Percentiles rank a stretch among this genome's conserved stretches.
These are phyloP conservation scores for Jatropha curcas DNA, from an alignment of 345 rosid species.

Conservation along the genomic window DNA sequence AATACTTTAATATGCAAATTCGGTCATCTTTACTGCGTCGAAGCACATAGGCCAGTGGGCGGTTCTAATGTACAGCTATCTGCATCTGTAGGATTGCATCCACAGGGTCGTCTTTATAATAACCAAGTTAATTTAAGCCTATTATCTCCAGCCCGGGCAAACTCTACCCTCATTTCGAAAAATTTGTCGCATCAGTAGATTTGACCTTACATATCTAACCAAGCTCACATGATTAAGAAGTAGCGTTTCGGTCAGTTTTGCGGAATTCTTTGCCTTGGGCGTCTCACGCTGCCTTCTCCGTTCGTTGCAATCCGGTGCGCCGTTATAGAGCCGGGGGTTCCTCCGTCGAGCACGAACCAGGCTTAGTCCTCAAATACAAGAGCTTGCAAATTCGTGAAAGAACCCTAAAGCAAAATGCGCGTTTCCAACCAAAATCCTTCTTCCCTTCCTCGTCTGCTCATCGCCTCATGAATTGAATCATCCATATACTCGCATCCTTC, in stretches of 20 bases:
- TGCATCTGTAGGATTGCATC: too few relatives aligned
- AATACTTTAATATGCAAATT: too few relatives aligned
- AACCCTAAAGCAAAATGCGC: slow-evolving; percentile 92
- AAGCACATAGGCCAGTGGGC: too few relatives aligned
- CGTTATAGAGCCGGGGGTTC: slow-evolving; percentile 88
- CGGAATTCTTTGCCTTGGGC: slow-evolving; percentile 89
- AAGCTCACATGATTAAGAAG: slow-evolving; percentile 72
- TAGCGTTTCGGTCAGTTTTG: slow-evolving; percentile 89
- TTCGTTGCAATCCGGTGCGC: slow-evolving; percentile 83
- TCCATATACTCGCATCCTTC: slow-evolving; percentile 96
- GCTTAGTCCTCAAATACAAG: slow-evolving; percentile 73
- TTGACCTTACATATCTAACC: neutral
- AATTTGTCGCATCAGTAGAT: too few relatives aligned
- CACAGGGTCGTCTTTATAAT: too few relatives aligned
- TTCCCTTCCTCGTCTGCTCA: slow-evolving; percentile 95
- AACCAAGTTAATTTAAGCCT: too few relatives aligned
- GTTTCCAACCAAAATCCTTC: slow-evolving; percentile 82
- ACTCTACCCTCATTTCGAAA: too few relatives aligned
- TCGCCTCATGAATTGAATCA: slow-evolving; percentile 97
- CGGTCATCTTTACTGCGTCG: too few relatives aligned
- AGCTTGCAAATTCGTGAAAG: slow-evolving; percentile 90
- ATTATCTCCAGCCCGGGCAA: too few relatives aligned
- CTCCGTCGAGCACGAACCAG: slow-evolving; percentile 94
- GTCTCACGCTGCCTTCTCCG: slow-evolving; percentile 89
- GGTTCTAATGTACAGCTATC: too few relatives aligned